Base-by-base conservation (phyloP, 192 early-diverging fungal genomes). In the Entomortierella beljakovae region DNA sequence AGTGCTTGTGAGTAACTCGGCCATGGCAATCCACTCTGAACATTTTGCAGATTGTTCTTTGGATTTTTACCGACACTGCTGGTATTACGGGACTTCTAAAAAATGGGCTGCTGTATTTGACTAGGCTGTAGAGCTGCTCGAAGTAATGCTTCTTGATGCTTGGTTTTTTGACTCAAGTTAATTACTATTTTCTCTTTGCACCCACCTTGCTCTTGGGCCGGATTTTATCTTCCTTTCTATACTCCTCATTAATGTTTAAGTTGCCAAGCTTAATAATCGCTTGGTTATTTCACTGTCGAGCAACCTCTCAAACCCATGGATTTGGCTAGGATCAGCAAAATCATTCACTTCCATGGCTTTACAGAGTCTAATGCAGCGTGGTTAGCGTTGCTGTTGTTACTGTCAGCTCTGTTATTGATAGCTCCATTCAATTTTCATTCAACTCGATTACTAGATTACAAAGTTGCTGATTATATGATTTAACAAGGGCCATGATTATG, bases 401-500 rank as follows among this genome's bases (percentile, higher is more conserved):
- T 65, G 52, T 54, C 18, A 28, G 8, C 29, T 13, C 54, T 32
- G 4, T 34, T 33, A 31, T 31, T 33, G 7, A 20, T 20, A 34
- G 31, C 54, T 33, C 54, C 13, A 31, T 6, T 20, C 50, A 43
- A 43, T 43, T 62, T 2, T 18, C 66, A 37, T 79, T 35, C 15
- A 79, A 37, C 2, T 70, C 75, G 23, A 59, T 37, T 8, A 79
- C 68, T 1, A 70, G 31, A 2, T 65, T 58, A 32, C 53, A 70
- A 9, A 79, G 61, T 28, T 70, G 61, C 23, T 70, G 67, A 28
- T 79, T 79, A 25, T 79, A 66, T 10, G 55, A 56, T 2, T 68
- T 46, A 18, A 79, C 67, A 2, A 79, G 34, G 0, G 75, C 61
- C 75, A 79, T 65, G 48, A 79, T 65, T 13, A 61, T 56, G 23